These are phyloP conservation scores for Penicillium sclerotiorum DNA, from an alignment of 2,329 filamentous ascomycete species.

Conservation along the genomic window DNA sequence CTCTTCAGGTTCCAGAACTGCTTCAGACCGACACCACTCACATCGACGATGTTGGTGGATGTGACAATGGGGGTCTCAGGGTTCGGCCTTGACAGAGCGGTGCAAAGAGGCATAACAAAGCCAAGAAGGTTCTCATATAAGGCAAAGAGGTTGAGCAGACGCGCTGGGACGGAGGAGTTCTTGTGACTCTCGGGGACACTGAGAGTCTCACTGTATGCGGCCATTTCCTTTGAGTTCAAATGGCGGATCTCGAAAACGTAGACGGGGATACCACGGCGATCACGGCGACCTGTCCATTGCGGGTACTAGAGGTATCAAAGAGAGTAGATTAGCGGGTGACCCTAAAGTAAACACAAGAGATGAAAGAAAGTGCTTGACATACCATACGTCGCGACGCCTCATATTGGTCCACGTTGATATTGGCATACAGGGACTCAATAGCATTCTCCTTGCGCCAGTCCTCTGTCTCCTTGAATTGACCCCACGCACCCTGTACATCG, in stretches of 20 bases:
- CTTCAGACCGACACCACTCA: slow-evolving; percentile 81
- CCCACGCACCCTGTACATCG: slow-evolving; percentile 72
- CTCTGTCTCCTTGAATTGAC: slow-evolving; percentile 86
- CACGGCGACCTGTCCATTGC: slow-evolving; percentile 90
- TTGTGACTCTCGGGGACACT: slow-evolving; percentile 61
- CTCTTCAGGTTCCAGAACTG: slow-evolving; percentile 94
- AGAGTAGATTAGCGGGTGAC: not conserved
- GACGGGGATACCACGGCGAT: slow-evolving; percentile 86
- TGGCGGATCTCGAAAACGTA: slow-evolving; percentile 87
- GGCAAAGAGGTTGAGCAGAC: slow-evolving; percentile 83
- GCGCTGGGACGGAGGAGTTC: slow-evolving; percentile 60
- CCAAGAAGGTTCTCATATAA: slow-evolving; percentile 90
- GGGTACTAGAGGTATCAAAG: slow-evolving; percentile 66
- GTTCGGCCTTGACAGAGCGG: slow-evolving; percentile 72
- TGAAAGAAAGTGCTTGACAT: slow-evolving; percentile 22
- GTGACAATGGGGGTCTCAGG: slow-evolving; percentile 85
- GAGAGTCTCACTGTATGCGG: slow-evolving; percentile 67
- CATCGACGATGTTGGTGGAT: slow-evolving; percentile 93
- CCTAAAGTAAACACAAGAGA: too few species aligned
- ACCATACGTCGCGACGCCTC: slow-evolving; percentile 75
- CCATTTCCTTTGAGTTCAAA: slow-evolving; percentile 79
- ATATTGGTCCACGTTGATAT: slow-evolving; percentile 82
- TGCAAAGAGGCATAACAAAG: slow-evolving; percentile 84
- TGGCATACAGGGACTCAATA: slow-evolving; percentile 77
- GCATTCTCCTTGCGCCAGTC: slow-evolving; percentile 81